Evolutionary conservation across 2,329 filamentous ascomycete species (phyloP).

Genomic region (Gaeumannomyces sp.): DNA sequence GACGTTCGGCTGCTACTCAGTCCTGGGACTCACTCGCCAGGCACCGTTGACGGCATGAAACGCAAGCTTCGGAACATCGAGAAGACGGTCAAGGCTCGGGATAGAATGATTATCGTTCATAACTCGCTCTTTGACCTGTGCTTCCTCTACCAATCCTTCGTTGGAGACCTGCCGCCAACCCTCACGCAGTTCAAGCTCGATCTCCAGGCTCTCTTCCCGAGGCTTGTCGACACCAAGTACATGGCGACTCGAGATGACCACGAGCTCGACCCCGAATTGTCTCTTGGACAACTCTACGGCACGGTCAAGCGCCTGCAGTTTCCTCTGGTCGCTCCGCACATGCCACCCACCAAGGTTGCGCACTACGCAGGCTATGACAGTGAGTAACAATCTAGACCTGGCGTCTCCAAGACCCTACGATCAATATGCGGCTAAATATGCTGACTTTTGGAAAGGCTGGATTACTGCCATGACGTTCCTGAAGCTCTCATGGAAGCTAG

Average conservation of each 20-base stretch:
- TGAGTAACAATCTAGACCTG: conserved; percentile 16
- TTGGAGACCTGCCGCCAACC: conserved; percentile 48
- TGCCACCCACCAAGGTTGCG: conserved; percentile 2
- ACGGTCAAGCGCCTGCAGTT: not conserved
- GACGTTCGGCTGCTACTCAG: conserved; percentile 12
- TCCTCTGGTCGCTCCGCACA: conserved; percentile 6
- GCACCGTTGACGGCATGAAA: not conserved
- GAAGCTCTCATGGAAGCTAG: conserved; percentile 19
- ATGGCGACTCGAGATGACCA: conserved; percentile 65
- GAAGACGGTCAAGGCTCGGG: conserved; percentile 20
- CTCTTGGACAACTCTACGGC: conserved; percentile 14
- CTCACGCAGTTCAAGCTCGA: conserved; percentile 45
- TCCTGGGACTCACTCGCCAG: not conserved
- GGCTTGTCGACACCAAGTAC: conserved; percentile 63
- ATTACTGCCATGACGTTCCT: conserved; percentile 37
- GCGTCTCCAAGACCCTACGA: not conserved
- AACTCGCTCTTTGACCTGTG: conserved; percentile 60
- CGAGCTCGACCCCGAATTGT: conserved; percentile 57
- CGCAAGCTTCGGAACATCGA: conserved; percentile 18
- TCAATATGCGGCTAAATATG: not conserved
- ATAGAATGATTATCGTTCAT: conserved; percentile 51
- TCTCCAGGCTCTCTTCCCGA: conserved; percentile 41
- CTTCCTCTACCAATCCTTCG: conserved; percentile 58
- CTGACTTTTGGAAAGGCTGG: conserved; percentile 23
- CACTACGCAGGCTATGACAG: conserved; percentile 60